Evolutionary conservation across 139 green algal genomes (phyloP), one percentile per base, ranked within the genome.

Genomic region (Micromonas commoda): DNA sequence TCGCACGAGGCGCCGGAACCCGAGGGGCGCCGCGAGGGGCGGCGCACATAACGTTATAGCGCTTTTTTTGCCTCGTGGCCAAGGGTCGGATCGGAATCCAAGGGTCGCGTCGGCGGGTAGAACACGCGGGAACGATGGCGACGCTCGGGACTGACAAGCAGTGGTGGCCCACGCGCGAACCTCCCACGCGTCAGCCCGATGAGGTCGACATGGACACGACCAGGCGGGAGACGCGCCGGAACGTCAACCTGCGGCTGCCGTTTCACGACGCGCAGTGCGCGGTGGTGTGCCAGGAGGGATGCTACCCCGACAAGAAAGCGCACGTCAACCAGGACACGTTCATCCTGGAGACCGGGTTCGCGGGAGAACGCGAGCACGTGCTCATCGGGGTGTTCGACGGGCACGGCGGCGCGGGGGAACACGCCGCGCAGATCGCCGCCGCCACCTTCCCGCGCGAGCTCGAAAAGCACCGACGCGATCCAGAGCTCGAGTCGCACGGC

Each of bases 271-370:
- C 61, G 0, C 20, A 24, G 21, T 23, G 24, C 3, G 24, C 37
- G 3, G 68, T 61, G 37, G 83, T 95, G 39, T 91, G 79, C 67
- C 89, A 93, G 80, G 75, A 91, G 0, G 94, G 94, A 1, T 94
- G 91, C 79, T 98, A 98, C 77, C 94, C 94, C 0, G 88, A 97
- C 23, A 82, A 85, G 0, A 86, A 88, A 0, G 79, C 92, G 75
- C 97, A 97, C 73, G 70, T 86, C 13, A 97, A 97, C 79, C 94
- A 98, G 85, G 94, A 98, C 79, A 79, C 85, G 0, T 90, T 91
- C 9, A 91, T 84, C 69, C 84, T 91, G 2, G 71, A 57, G 9
- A 16, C 16, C 45, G 45, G 9, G 45, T 57, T 57, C 45, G 45
- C 9, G 45, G 45, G 45, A 9, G 45, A 57, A 9, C 32, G 31